These are phyloP conservation scores for Lichtheimia hyalospora DNA, from an alignment of 371 early-diverging fungal species.

Conservation along the genomic window DNA sequence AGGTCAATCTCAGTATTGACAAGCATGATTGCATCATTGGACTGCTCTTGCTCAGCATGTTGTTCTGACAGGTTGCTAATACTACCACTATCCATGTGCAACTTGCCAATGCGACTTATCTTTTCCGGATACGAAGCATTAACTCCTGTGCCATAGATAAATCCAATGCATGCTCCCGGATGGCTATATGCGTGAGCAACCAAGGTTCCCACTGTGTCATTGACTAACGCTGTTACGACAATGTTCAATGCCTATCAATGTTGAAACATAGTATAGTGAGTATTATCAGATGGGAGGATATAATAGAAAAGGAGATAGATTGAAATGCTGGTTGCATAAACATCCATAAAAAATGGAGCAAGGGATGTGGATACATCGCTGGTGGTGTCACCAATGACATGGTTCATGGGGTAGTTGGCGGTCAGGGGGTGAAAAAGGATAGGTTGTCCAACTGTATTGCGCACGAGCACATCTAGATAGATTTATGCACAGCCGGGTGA, in stretches of 20 bases:
- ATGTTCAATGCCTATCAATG: slow-evolving; percentile 53
- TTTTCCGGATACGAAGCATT: slow-evolving; percentile 66
- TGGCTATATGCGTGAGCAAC: slow-evolving; percentile 78
- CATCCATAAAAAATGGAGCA: too few species aligned
- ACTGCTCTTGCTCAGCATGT: neutral
- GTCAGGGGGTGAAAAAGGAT: too few species aligned
- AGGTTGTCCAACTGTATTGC: neutral
- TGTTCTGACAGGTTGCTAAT: too few species aligned
- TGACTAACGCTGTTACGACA: slow-evolving; percentile 87
- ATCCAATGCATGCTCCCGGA: slow-evolving; percentile 75
- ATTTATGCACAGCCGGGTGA: slow-evolving; percentile 6
- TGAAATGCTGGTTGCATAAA: too few species aligned
- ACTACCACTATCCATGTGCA: neutral
- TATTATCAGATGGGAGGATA: too few species aligned
- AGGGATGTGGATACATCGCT: too few species aligned
- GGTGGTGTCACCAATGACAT: too few species aligned
- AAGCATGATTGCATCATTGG: slow-evolving; percentile 40
- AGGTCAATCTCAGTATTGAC: slow-evolving; percentile 88
- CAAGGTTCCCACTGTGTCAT: slow-evolving; percentile 91
- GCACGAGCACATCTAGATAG: slow-evolving; percentile 20
- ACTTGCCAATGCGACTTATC: slow-evolving; percentile 22
- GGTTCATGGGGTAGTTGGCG: too few species aligned
- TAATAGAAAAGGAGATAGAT: too few species aligned
- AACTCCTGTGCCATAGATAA: slow-evolving; percentile 90
- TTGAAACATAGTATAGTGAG: neutral